Evolutionary conservation across 78 protist species (phyloP).

Genomic region (Monocercomonoides exilis): DNA sequence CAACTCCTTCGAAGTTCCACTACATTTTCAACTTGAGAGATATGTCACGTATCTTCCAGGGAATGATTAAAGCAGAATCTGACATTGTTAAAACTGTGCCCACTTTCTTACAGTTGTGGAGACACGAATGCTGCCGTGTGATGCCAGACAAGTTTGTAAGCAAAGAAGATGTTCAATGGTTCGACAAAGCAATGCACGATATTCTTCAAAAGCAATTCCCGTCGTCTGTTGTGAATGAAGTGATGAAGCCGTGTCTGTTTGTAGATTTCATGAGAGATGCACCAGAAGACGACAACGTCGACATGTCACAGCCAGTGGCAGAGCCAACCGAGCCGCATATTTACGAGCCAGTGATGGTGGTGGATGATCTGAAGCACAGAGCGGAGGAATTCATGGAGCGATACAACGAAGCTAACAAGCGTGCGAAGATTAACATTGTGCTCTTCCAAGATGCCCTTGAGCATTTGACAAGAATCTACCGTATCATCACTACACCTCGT

Average conservation of each 20-base stretch:
- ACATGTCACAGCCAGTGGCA: slow-evolving; percentile 1
- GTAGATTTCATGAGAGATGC: slow-evolving; percentile 63
- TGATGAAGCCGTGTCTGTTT: slow-evolving; percentile 18
- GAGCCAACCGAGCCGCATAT: slow-evolving; percentile 32
- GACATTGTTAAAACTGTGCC: slow-evolving; percentile 2
- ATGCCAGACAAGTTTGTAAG: slow-evolving; percentile 58
- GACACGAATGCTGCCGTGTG: slow-evolving; percentile 72
- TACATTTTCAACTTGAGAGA: slow-evolving; percentile 84
- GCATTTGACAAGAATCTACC: slow-evolving; percentile 56
- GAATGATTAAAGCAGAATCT: slow-evolving; percentile 37
- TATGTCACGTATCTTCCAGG: slow-evolving; percentile 56
- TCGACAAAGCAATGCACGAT: neutral
- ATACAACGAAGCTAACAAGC: slow-evolving; percentile 56
- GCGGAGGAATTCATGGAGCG: neutral
- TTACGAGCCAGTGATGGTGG: slow-evolving; percentile 32
- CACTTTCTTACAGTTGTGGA: slow-evolving; percentile 50
- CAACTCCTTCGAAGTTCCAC: slow-evolving; percentile 77
- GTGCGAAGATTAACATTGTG: slow-evolving; percentile 53
- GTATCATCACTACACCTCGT: slow-evolving; percentile 47
- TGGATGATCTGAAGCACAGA: slow-evolving; percentile 13
- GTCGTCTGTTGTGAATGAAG: neutral
- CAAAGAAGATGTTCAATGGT: slow-evolving; percentile 35
- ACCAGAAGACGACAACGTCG: slow-evolving; percentile 35
- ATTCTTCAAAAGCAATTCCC: neutral
- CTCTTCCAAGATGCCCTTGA: slow-evolving; percentile 64